phyloP scores from a whole-genome alignment of 2,329 filamentous ascomycete species.

The Calonectria montana region DNA sequence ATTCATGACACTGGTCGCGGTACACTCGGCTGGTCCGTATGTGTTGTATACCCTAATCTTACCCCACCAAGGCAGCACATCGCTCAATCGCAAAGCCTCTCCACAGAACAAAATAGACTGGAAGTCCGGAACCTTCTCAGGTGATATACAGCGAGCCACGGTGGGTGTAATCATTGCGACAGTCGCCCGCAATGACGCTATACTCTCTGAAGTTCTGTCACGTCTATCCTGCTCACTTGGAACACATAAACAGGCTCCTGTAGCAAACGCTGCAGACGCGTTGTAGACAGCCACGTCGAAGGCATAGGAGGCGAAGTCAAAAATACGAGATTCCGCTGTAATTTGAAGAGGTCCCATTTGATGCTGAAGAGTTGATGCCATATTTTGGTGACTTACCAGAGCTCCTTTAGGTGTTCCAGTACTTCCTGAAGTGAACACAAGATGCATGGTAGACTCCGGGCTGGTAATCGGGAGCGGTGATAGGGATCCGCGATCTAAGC shows the following conservation, averaged over 20 bases:
- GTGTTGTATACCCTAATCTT: neutral
- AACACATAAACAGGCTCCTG: conserved; percentile 44
- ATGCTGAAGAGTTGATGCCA: conserved; percentile 30
- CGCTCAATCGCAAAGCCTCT: conserved; percentile 2
- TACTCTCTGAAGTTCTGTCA: neutral
- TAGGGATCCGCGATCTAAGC: neutral
- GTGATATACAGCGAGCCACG: conserved; percentile 6
- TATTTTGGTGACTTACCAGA: conserved; percentile 18
- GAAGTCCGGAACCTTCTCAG: conserved; percentile 4
- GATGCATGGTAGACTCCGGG: conserved; percentile 23
- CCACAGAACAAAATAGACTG: conserved; percentile 23
- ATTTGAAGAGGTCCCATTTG: neutral
- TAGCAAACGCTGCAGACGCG: conserved; percentile 50
- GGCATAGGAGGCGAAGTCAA: neutral
- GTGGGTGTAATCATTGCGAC: conserved; percentile 19
- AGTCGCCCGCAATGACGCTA: conserved; percentile 1
- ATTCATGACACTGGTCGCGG: conserved; percentile 8
- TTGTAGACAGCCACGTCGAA: conserved; percentile 19
- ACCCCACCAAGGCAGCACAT: conserved; percentile 4
- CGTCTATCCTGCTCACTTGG: conserved; percentile 18
- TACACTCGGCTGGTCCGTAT: conserved; percentile 23
- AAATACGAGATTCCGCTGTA: conserved; percentile 27
- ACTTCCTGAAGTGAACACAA: conserved; percentile 40
- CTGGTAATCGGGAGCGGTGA: neutral
- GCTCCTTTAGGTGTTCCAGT: conserved; percentile 41